Conservation (phyloP, 2,329 filamentous ascomycete genomes). For the Tolypocladium ovalisporum region DNA sequence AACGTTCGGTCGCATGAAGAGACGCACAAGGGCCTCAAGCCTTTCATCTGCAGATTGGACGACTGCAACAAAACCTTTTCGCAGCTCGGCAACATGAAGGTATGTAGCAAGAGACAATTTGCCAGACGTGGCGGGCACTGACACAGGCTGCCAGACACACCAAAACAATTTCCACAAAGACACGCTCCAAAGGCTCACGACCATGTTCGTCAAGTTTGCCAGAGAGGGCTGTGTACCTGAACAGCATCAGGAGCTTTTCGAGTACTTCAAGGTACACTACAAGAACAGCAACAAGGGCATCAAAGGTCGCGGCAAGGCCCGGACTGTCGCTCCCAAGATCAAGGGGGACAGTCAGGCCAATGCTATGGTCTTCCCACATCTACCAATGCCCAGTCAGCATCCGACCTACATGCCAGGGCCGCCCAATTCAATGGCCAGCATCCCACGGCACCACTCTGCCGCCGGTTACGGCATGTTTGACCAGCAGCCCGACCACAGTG, state of each 20-base stretch:
- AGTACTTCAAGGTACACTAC: constrained; percentile 80
- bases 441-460: constrained; percentile 18
- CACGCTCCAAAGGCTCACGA: constrained; percentile 59
- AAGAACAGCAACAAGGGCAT: constrained; percentile 98
- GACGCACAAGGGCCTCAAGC: constrained; percentile 67
- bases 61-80: constrained; percentile 82
- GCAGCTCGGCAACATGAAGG: constrained; percentile 86
- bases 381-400: constrained; percentile 17
- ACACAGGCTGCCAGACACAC: constrained; percentile 49
- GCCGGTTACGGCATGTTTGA: constrained; percentile 34
- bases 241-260: constrained; percentile 64
- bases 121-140: not conserved
- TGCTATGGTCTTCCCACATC: constrained; percentile 9
- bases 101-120: constrained; percentile 17
- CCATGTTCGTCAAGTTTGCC: constrained; percentile 57
- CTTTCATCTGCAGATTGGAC: constrained; percentile 71
- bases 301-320: constrained; percentile 84
- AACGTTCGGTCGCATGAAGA: constrained; percentile 78
- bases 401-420: constrained; percentile 10
- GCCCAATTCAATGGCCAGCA: constrained; percentile 14
- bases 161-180: constrained; percentile 86
- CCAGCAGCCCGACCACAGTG: constrained; percentile 25
- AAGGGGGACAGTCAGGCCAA: constrained; percentile 12
- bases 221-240: constrained; percentile 46
- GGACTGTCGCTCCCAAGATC: constrained; percentile 42